Evolutionary conservation across 148 eudicot species (phyloP), one percentile per base, ranked within the genome.

Genomic region (Beta vulgaris): DNA sequence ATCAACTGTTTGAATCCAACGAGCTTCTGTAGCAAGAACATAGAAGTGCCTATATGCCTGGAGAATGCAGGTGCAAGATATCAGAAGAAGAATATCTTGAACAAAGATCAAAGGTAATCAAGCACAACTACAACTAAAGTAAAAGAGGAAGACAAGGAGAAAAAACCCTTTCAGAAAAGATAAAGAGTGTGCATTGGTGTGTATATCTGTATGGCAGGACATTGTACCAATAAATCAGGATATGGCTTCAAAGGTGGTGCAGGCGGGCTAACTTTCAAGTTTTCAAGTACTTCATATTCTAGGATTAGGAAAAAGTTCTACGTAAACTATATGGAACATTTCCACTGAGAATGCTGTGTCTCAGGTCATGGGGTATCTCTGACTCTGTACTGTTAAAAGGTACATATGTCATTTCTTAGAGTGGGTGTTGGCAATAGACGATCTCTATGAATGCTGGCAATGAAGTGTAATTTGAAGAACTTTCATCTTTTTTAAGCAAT

Each of bases 41-140:
- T 95, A 95, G 79, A 95, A 84, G 88, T 95, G 99, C 79, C 97
- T 88, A 76, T 88, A 95, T 58, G 99, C 99, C 99, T 95, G 84
- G 69, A 39, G 74, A 75, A 67, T 23, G 8, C 19, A 55, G 13
- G 5, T 70, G 53, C 53, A 63, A 53, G 51, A 65, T 80, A n/a
- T 40, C 48, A 53, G 60, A 55, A 31, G 21, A 68, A 73, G 19
- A 58, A 58, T 11, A 69, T 26, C 48, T 59, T 39, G 14, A n/a
- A 55, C 28, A 57, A 51, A 49, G 40, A 40, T 32, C 16, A 44
- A 55, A 54, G 23, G 46, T 73, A 43, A 57, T 26, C 58, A 68
- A 76, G 72, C 14, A 62, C 39, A 48, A 25, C 23, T 28, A 54
- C n/a, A 60, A 31, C 3, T 60, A 32, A 60, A 10, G 11, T 6